A percentile compares a stretch with the other conserved stretches of the same genome.
Evolutionary conservation across 148 eudicot genomes (phyloP).

Genomic region (Euryodendron excelsum): DNA sequence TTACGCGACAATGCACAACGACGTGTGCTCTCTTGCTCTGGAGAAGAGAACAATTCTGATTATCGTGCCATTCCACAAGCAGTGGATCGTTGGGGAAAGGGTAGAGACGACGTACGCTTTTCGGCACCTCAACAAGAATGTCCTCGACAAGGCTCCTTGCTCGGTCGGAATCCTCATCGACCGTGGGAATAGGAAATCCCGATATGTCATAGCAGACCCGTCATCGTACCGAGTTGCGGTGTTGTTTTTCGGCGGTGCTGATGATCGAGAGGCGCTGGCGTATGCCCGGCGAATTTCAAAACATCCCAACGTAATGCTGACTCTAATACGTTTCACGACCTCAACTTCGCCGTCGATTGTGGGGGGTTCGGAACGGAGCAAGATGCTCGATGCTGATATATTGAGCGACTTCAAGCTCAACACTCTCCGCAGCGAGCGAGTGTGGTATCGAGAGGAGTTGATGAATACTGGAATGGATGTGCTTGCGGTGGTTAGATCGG

Average conservation of each 20-base stretch:
- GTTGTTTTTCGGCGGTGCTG: constrained; percentile 51
- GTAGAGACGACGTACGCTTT: constrained; percentile 33
- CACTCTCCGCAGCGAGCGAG: constrained; percentile 22
- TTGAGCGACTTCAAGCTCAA: constrained; percentile 36
- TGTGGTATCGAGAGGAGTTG: constrained; percentile 38
- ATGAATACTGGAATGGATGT: constrained; percentile 27
- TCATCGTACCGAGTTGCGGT: constrained; percentile 31
- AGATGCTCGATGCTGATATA: constrained; percentile 38
- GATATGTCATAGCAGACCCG: constrained; percentile 21
- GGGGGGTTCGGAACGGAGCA: constrained; percentile 35
- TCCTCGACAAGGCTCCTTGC: constrained; percentile 58
- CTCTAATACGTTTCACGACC: constrained; percentile 30
- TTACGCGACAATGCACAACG: constrained; percentile 59
- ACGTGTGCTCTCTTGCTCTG: constrained; percentile 58
- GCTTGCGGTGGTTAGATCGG: constrained; percentile 25
- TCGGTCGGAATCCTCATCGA: constrained; percentile 56
- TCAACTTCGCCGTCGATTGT: constrained; percentile 9
- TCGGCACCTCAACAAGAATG: constrained; percentile 40
- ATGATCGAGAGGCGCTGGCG: constrained; percentile 56
- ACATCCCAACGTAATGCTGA: constrained; percentile 31
- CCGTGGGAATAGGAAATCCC: constrained; percentile 23
- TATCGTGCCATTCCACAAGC: constrained; percentile 56
- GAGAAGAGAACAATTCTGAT: constrained; percentile 49
- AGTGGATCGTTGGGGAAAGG: constrained; percentile 10
- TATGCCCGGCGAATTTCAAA: constrained; percentile 40